Evolutionary conservation across 2,329 filamentous ascomycete species (phyloP), one percentile per base, ranked within the genome.

Genomic region (Fusarium algeriense): DNA sequence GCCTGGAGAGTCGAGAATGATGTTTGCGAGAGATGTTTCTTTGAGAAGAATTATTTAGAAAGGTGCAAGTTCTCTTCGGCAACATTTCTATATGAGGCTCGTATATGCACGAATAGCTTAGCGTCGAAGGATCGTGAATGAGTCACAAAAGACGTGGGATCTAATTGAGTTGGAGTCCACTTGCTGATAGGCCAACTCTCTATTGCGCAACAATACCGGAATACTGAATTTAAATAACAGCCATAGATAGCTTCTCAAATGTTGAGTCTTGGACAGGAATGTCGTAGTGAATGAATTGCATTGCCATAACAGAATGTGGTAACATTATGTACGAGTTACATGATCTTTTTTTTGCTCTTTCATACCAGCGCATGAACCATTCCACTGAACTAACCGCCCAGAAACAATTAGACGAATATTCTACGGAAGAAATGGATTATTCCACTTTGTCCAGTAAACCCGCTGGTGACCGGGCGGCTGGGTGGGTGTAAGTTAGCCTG

Each of bases 51-150:
- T 14, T 7, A 35, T 35, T 15, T 14, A 15, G 34, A 35, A 35
- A 15, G 6, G 34, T 35, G 34, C 23, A 23, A 23, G 23, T 15
- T 35, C 14, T 13, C 13, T 14, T 14, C 13, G 11, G 15, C 23
- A 23, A 23, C 23, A 8, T 12, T 38, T 17, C 10, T 20, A 19
- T n/a, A 7, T 30, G 35, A 41, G 17, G 49, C 23, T 53, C 35
- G 23, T 41, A 41, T 41, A 17, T 15, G 19, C 17, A 6, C 32
- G 35, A 13, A 14, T 30, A 20, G 3, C 4, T 20, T 53, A 53
- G 49, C 49, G 35, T 41, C 35, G 19, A 53, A 41, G 35, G 34
- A 50, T 49, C 7, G 20, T 32, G 54, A 26, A 14, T 41, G 49
- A 53, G 49, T 53, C 35, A 53, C 35, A 28, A 17, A 17, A 17